Conservation (phyloP, 2,329 filamentous ascomycete genomes). For the Pleomassaria siparia region DNA sequence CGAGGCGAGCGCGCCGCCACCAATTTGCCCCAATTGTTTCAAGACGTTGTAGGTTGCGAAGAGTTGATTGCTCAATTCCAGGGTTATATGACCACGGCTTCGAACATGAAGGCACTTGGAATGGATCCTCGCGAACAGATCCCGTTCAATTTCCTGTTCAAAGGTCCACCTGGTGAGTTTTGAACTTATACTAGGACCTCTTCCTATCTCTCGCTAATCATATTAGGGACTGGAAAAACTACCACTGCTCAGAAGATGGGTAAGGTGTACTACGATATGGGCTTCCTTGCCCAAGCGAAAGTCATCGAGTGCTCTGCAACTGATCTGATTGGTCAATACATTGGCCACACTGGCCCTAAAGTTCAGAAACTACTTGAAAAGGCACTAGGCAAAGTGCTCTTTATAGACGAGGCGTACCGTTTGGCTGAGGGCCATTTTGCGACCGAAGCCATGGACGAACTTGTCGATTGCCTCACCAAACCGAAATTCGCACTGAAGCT, state of each 20-base stretch:
- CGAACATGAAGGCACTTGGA: conserved; percentile 52
- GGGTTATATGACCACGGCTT: conserved; percentile 56
- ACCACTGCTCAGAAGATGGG: conserved; percentile 74
- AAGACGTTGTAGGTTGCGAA: conserved; percentile 61
- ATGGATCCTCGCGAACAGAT: conserved; percentile 61
- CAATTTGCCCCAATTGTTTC: conserved; percentile 57
- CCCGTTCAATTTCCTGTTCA: conserved; percentile 70
- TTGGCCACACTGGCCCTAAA: conserved; percentile 71
- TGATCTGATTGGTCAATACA: conserved; percentile 67
- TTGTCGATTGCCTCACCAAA: conserved; percentile 58
- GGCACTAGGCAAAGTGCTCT: conserved; percentile 66
- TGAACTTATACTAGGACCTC: neutral
- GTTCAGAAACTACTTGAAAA: conserved; percentile 62
- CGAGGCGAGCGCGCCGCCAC: conserved; percentile 51
- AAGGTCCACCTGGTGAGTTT: conserved; percentile 61
- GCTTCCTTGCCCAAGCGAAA: conserved; percentile 61
- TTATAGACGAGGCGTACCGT: conserved; percentile 73
- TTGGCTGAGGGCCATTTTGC: conserved; percentile 61
- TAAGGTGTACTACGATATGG: conserved; percentile 74
- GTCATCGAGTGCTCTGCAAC: conserved; percentile 68
- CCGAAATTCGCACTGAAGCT: conserved; percentile 60
- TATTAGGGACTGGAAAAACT: conserved; percentile 68
- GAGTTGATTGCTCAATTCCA: conserved; percentile 56
- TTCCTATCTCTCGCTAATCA: neutral
- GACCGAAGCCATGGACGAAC: conserved; percentile 56